Base-by-base conservation (phyloP, 306 rosid species). In the Hippophae gyantsensis region DNA sequence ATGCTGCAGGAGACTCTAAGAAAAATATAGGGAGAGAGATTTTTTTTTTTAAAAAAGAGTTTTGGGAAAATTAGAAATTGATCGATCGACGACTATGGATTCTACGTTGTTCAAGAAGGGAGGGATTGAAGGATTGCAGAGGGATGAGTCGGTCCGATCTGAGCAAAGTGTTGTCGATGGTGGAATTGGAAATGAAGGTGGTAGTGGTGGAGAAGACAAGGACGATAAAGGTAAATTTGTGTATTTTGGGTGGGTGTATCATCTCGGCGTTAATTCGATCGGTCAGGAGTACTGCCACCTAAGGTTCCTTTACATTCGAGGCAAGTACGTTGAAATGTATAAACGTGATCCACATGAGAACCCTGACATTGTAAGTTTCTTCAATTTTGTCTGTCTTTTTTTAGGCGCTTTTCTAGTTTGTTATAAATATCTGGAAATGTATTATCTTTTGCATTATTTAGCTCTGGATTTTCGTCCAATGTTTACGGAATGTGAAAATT, bases 211-310 rank as follows among this genome's bases (percentile, higher is more conserved):
- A 43, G 32, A 57, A 4, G 82, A 75, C 14, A 67, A 13, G 6
- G 87, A 66, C 49, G 87, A 79, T 40, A 73, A 73, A 68, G 66
- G 74, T 13, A 57, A 59, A 18, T 90, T 72, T 27, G 88, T 82
- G 69, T 86, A 59, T 67, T 86, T 75, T 52, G 98, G 98, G 7
- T 90, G 96, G 94, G 87, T 90, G 27, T 90, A 87, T 62, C 97
- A 90, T 61, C 41, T 90, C 13, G 96, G 96, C 8, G 64, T 79
- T 14, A 87, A 90, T 71, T 77, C 95, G n/a, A 82, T 90, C 6
- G 96, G 95, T 8, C 94, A 69, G n/a, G 89, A 90, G 60, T 87
- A 75, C 7, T 79, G 92, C 47, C 95, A 81, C 65, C 86, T 85
- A 0, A 81, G 98, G 2, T 90, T 82, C 54, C 87, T 90, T 6